A percentile compares a stretch with the other conserved stretches of the same genome.
These are phyloP conservation scores for Micractinium conductrix DNA, from an alignment of 139 green algal species.

Conservation along the genomic window DNA sequence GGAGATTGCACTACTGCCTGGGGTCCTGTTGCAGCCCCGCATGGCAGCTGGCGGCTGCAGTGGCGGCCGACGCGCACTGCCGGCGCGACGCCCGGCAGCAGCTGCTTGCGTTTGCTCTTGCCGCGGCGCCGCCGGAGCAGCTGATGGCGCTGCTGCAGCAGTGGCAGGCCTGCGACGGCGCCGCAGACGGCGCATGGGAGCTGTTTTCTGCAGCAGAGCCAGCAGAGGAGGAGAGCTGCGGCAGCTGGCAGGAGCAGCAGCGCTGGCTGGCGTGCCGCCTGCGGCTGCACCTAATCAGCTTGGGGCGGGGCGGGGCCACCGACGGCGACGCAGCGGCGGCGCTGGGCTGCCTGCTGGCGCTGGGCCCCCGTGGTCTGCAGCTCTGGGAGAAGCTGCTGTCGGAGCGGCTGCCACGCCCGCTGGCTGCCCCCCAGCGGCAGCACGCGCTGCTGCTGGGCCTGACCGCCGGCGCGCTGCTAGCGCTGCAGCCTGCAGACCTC, in stretches of 20 bases:
- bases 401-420: background rate
- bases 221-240: background rate
- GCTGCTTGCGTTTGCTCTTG: constrained; percentile 14
- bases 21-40: background rate
- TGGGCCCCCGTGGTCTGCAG: background rate
- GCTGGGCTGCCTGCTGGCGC: constrained; percentile 30
- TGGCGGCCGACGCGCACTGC: background rate
- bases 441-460: constrained; percentile 24
- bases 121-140: background rate
- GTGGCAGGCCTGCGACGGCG: constrained; percentile 1
- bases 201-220: background rate
- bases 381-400: constrained; percentile 13
- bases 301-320: background rate
- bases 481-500: background rate
- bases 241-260: constrained; percentile 16
- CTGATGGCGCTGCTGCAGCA: constrained; percentile 13
- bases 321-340: background rate
- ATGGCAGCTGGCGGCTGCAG: constrained; percentile 1
- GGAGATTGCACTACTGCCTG: background rate
- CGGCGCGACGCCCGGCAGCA: background rate
- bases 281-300: background rate
- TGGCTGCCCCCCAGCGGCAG: background rate
- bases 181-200: background rate
- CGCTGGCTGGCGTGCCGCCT: constrained; percentile 5
- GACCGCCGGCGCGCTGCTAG: background rate